Conservation (phyloP, 208 protist genomes). For the Wallacemonas sp. region DNA sequence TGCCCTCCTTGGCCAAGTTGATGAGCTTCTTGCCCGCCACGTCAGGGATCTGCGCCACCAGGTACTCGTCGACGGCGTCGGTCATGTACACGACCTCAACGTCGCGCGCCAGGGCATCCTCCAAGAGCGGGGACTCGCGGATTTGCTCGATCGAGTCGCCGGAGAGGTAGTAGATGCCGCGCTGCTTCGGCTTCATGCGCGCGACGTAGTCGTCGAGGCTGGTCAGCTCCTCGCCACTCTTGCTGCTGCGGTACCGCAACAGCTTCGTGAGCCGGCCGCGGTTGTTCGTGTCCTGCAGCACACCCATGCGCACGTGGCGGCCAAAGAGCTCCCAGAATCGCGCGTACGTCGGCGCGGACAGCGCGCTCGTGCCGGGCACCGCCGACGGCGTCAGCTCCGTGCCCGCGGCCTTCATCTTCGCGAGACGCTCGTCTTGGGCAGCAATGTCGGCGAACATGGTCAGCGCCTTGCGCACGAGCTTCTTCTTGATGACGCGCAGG, state of each 20-base stretch:
- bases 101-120: slow-evolving; percentile 80
- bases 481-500: slow-evolving; percentile 97
- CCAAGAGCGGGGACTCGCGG: slow-evolving; percentile 79
- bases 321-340: slow-evolving; percentile 96
- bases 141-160: slow-evolving; percentile 82
- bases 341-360: slow-evolving; percentile 81
- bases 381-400: slow-evolving; percentile 22
- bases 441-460: slow-evolving; percentile 94
- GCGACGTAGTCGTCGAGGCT: slow-evolving; percentile 92
- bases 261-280: slow-evolving; percentile 96
- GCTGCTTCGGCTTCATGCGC: slow-evolving; percentile 95
- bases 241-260: slow-evolving; percentile 93
- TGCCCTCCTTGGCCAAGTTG: slow-evolving; percentile 96
- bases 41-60: slow-evolving; percentile 91
- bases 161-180: slow-evolving; percentile 94
- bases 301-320: slow-evolving; percentile 97
- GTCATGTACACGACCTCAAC: slow-evolving; percentile 95
- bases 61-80: slow-evolving; percentile 99
- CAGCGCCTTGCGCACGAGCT: slow-evolving; percentile 95
- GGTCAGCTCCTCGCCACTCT: slow-evolving; percentile 69
- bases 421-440: slow-evolving; percentile 67
- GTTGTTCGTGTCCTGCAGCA: slow-evolving; percentile 98
- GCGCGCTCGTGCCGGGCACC: slow-evolving; percentile 32
- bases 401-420: slow-evolving; percentile 36
- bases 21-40: slow-evolving; percentile 96